These are phyloP conservation scores for Backusella morwellensis DNA, from an alignment of 192 early-diverging fungal species.

Conservation along the genomic window DNA sequence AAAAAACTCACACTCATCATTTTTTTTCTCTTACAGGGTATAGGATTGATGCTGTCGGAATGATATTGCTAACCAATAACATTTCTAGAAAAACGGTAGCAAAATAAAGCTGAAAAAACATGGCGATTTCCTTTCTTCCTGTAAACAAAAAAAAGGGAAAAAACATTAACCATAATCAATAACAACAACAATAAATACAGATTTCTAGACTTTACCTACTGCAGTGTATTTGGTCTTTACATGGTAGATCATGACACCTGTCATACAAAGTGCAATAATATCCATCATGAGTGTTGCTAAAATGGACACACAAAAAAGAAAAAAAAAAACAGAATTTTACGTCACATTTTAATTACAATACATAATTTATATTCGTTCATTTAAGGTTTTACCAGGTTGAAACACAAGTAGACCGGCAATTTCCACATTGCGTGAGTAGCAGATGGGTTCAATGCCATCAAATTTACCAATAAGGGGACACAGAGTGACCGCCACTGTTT, in stretches of 20 bases:
- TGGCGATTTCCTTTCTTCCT: constrained; percentile 94
- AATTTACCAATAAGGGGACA: constrained; percentile 84
- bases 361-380: background rate
- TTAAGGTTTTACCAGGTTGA: constrained; percentile 64
- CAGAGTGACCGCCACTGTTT: constrained; percentile 75
- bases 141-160: constrained; percentile 18
- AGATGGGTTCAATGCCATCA: constrained; percentile 77
- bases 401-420: constrained; percentile 83
- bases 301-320: background rate
- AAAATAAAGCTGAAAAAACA: constrained; percentile 97
- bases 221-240: constrained; percentile 98
- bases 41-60: constrained; percentile 71
- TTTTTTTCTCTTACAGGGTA: constrained; percentile 50
- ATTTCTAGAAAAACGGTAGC: constrained; percentile 82
- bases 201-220: constrained; percentile 62
- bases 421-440: constrained; percentile 95
- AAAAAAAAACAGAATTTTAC: background rate
- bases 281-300: constrained; percentile 88
- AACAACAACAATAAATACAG: background rate
- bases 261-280: constrained; percentile 88
- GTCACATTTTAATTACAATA: constrained; percentile 2
- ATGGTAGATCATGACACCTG: constrained; percentile 95
- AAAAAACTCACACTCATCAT: background rate
- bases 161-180: background rate
- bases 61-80: constrained; percentile 86